Evolutionary conservation across 441 rosid species (phyloP).

Genomic region (Adansonia grandidieri): DNA sequence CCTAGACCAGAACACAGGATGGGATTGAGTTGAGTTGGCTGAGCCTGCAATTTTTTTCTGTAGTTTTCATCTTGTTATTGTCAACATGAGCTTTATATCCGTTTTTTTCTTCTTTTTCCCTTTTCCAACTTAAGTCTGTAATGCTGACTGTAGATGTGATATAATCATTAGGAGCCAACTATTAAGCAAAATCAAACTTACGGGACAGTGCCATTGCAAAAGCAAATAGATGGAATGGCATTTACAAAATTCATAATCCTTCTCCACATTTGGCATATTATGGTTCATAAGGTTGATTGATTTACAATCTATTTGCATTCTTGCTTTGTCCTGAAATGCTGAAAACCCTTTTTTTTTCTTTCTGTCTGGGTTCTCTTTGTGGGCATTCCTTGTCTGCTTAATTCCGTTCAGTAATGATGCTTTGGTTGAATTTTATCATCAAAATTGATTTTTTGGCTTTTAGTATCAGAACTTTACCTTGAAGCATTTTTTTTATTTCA

Average conservation of each 20-base stretch:
- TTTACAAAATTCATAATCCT: not conserved
- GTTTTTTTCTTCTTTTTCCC: no score
- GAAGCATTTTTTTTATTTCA: not conserved
- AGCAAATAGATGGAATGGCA: not conserved
- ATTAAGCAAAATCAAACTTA: slow-evolving; percentile 17
- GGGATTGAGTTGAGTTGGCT: no score
- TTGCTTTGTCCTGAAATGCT: slow-evolving; percentile 21
- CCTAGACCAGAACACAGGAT: no score
- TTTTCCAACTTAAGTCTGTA: not conserved
- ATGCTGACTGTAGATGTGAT: not conserved
- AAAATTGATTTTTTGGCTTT: not conserved
- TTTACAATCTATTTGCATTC: not conserved
- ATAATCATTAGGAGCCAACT: not conserved
- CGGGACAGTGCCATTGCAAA: not conserved
- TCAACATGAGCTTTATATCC: not conserved
- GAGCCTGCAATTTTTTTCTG: no score
- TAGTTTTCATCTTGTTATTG: no score
- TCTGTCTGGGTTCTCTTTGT: slow-evolving; percentile 8
- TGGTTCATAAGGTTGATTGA: not conserved
- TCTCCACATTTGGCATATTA: not conserved
- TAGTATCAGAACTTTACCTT: not conserved
- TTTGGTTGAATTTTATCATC: slow-evolving; percentile 20
- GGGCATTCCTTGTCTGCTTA: slow-evolving; percentile 2
- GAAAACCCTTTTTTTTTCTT: not conserved
- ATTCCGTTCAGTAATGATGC: slow-evolving; percentile 15